Base-by-base conservation (phyloP, 2,329 filamentous ascomycete species). In the Penicillium sp. region DNA sequence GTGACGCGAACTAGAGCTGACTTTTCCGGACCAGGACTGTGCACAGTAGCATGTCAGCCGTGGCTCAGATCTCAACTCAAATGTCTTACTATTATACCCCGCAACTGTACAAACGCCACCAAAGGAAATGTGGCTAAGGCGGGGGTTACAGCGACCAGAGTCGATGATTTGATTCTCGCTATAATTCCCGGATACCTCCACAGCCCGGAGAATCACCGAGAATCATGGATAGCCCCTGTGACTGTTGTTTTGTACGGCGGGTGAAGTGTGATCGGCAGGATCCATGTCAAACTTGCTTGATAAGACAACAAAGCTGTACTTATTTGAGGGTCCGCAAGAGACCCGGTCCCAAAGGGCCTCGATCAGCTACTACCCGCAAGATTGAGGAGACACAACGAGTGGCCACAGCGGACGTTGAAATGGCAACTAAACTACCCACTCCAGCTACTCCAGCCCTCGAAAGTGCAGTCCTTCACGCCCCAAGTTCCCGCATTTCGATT, bases 241-340 rank as follows among this genome's bases (percentile, higher is more conserved):
- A 47, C 13, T 16, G 44, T 3, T 47, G 44, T 29, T 47, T 47
- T 31, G 44, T 47, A 14, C 59, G 59, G 3, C 54, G 59, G 13
- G 59, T 62, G 19, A 62, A 51, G 42, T 62, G 59, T 42, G 59
- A 62, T 60, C 57, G 59, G 14, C 55, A 60, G 37, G 48, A 51
- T 31, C 57, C 59, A 26, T 62, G 59, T 43, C 45, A 56, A 35
- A 49, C 58, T 24, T 62, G 59, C 47, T 24, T 57, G 27, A 54
- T 50, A 37, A 51, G 58, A 46, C 42, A 42, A 31, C 59, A 62
- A 46, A 33, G 9, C 22, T 62, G 59, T 49, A 62, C 59, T 13
- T 60, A 55, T 44, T 43, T 60, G 47, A 55, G 49, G 35, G 46
- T 62, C 42, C 59, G 59, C 31, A 57, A 59, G 26, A 56, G 51